These are phyloP conservation scores for Dactylellina leptospora DNA, from an alignment of 2,329 filamentous ascomycete species.

Conservation along the genomic window DNA sequence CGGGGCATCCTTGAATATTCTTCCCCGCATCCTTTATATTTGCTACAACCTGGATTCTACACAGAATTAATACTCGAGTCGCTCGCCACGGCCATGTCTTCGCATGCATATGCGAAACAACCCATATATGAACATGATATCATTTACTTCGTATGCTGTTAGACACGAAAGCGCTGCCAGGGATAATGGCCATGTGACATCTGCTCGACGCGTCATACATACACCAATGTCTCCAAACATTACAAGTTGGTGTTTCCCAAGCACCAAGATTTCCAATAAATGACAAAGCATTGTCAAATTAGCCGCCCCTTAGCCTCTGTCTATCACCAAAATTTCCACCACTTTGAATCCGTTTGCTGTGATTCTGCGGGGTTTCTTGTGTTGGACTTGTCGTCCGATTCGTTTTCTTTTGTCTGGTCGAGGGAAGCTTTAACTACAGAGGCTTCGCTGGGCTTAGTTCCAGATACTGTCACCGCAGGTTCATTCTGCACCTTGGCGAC, in stretches of 20 bases:
- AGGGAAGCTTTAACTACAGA: too few relatives aligned
- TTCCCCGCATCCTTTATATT: not conserved
- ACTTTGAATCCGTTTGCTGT: constrained; percentile 8
- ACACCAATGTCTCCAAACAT: not conserved
- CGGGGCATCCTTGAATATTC: constrained; percentile 20
- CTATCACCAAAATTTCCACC: constrained; percentile 33
- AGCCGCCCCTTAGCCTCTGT: constrained; percentile 15
- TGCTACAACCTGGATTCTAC: not conserved
- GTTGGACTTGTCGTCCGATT: not conserved
- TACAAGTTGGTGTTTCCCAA: not conserved
- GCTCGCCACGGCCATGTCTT: not conserved
- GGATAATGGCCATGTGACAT: constrained; percentile 31
- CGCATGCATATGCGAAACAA: constrained; percentile 3
- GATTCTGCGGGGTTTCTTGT: not conserved
- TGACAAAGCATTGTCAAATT: constrained; percentile 47
- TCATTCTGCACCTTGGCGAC: too few relatives aligned
- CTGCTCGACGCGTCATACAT: constrained; percentile 40
- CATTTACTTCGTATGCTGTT: not conserved
- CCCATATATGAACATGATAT: not conserved
- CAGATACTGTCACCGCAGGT: too few relatives aligned
- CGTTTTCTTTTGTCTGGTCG: too few relatives aligned
- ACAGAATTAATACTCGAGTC: not conserved
- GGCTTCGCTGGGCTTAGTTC: too few relatives aligned
- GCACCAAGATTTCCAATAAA: constrained; percentile 44
- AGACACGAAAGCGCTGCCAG: not conserved